Percentiles rank a stretch among this genome's conserved stretches.
Evolutionary conservation across 305 asterid species (phyloP).

Genomic region (Solanum hybrid): DNA sequence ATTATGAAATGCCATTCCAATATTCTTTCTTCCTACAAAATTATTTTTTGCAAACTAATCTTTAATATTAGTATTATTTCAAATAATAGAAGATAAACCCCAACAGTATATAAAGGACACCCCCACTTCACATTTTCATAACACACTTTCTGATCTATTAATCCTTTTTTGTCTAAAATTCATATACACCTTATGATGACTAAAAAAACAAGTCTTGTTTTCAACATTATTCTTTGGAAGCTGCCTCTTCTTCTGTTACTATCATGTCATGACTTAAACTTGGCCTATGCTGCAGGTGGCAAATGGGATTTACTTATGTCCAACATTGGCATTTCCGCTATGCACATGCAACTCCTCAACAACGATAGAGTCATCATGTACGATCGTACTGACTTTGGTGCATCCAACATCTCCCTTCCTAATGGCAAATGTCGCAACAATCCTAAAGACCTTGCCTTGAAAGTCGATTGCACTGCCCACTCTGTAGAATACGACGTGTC

Average conservation of each 20-base stretch:
- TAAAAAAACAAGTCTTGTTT: background rate
- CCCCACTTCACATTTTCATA: background rate
- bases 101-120: background rate
- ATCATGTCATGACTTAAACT: background rate
- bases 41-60: background rate
- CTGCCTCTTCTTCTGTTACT: background rate
- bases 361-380: slow-evolving; percentile 8
- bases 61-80: background rate
- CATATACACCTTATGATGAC: background rate
- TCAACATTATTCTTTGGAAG: background rate
- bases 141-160: background rate
- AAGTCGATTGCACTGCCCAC: slow-evolving; percentile 6
- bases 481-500: background rate
- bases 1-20: background rate
- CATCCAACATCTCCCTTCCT: slow-evolving; percentile 5
- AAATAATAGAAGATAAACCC: background rate
- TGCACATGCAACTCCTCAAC: slow-evolving; percentile 15
- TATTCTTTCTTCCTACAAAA: background rate
- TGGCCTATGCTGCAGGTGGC: slow-evolving; percentile 8
- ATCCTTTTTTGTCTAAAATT: background rate
- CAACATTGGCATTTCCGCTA: slow-evolving; percentile 1
- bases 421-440: slow-evolving; percentile 6
- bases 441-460: background rate
- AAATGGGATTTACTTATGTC: background rate
- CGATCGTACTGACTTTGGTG: slow-evolving; percentile 12